Evolutionary conservation across 495 filamentous ascomycete genomes (phyloP).

Genomic region (Pyrenopolyporus hunteri): DNA sequence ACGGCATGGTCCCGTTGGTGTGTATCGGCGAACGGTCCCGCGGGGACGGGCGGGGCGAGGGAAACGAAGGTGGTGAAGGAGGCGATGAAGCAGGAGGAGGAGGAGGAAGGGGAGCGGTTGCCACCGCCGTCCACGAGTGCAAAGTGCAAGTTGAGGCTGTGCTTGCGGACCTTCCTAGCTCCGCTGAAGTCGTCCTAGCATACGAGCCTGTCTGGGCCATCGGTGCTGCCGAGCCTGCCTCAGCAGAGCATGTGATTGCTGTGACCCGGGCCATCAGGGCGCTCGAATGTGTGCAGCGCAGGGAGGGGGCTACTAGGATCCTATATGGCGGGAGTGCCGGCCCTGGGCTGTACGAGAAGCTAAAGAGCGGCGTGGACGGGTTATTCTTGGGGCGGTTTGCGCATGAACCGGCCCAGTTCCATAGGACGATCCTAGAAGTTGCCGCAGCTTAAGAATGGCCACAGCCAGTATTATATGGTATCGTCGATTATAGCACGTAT

Average conservation of each 20-base stretch:
- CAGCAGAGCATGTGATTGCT: slow-evolving; percentile 69
- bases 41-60: too few species aligned
- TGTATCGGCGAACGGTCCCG: slow-evolving; percentile 73
- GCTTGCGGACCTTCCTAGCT: slow-evolving; percentile 59
- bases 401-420: slow-evolving; percentile 72
- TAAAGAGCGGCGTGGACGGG: slow-evolving; percentile 76
- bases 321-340: slow-evolving; percentile 84
- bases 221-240: slow-evolving; percentile 73
- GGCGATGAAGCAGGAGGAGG: too few species aligned
- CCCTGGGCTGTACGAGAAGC: slow-evolving; percentile 69
- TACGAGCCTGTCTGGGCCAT: slow-evolving; percentile 95
- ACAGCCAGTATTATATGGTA: background rate
- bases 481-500: background rate
- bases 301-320: slow-evolving; percentile 63
- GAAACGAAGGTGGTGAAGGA: too few species aligned
- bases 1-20: slow-evolving; percentile 76
- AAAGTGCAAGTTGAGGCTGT: slow-evolving; percentile 66
- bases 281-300: slow-evolving; percentile 47
- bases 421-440: slow-evolving; percentile 72
- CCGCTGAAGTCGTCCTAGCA: slow-evolving; percentile 75
- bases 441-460: slow-evolving; percentile 37
- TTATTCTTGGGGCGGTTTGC: slow-evolving; percentile 84
- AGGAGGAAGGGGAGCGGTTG: slow-evolving; percentile 51
- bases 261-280: slow-evolving; percentile 68
- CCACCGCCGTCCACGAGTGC: slow-evolving; percentile 68